phyloP scores from a whole-genome alignment of 306 rosid genomes.

The Prunus mume region DNA sequence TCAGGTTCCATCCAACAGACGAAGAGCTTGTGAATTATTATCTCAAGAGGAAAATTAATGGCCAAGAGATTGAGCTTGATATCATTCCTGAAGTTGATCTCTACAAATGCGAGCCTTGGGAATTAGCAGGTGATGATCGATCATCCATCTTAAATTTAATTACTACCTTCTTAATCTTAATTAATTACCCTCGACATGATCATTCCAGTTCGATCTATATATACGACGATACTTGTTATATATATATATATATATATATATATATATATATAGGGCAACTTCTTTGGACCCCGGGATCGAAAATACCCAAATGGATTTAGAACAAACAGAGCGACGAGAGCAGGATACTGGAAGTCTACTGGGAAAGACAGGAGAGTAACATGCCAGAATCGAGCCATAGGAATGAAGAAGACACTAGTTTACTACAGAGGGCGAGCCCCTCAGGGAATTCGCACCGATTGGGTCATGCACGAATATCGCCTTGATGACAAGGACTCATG shows the following conservation, averaged over 20 bases:
- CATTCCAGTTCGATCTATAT: no score
- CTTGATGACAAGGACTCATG: conserved; percentile 64
- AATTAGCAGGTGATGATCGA: conserved; percentile 67
- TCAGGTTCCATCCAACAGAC: conserved; percentile 96
- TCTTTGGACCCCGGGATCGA: conserved; percentile 91
- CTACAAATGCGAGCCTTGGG: conserved; percentile 99
- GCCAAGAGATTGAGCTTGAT: conserved; percentile 95
- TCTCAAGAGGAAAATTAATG: conserved; percentile 84
- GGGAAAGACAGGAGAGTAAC: conserved; percentile 85
- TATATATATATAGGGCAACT: no score
- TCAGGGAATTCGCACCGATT: conserved; percentile 89
- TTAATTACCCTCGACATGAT: neutral
- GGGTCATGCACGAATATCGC: conserved; percentile 99
- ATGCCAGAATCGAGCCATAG: conserved; percentile 72
- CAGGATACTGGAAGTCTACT: conserved; percentile 97
- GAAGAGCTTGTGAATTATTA: conserved; percentile 96
- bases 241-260: no score
- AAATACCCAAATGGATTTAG: conserved; percentile 95
- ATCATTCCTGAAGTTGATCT: conserved; percentile 98
- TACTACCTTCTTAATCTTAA: no score
- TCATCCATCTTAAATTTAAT: neutral
- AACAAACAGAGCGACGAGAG: conserved; percentile 93
- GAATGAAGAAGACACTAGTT: conserved; percentile 97
- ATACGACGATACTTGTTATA: no score
- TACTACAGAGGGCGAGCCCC: conserved; percentile 98